These are phyloP conservation scores for Phragmites australis DNA, from an alignment of 176 grass and related monocot genomes.

Conservation along the genomic window DNA sequence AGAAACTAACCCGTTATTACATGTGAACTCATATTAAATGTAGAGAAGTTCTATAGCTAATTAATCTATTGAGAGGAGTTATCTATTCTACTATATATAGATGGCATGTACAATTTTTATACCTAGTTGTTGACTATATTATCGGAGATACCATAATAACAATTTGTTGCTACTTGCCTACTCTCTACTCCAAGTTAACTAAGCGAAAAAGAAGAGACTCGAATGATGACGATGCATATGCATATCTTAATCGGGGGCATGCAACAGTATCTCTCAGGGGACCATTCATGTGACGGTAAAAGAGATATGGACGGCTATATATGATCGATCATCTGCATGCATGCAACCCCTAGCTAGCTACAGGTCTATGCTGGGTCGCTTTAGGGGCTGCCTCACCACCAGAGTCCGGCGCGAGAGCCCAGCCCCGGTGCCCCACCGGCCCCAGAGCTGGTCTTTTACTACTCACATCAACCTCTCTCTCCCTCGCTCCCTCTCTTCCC, in stretches of 20 bases:
- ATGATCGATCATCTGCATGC: conserved; percentile 21
- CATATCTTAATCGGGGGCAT: conserved; percentile 22
- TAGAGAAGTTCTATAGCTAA: no score
- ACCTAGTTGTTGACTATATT: no score
- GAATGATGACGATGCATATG: background rate
- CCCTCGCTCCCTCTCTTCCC: no score
- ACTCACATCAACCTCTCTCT: conserved; percentile 38
- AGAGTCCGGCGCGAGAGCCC: conserved; percentile 29
- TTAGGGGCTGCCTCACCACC: conserved; percentile 21
- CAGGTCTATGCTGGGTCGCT: conserved; percentile 43
- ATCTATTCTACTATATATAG: no score
- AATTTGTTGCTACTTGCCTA: background rate
- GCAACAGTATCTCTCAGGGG: conserved; percentile 35
- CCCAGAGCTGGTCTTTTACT: conserved; percentile 38
- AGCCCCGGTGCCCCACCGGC: background rate
- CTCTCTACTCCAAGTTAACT: conserved; percentile 43
- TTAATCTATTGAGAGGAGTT: no score
- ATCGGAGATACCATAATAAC: no score
- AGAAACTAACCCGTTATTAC: no score
- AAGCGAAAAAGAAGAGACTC: conserved; percentile 6
- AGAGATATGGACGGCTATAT: conserved; percentile 43
- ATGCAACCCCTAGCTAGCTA: conserved; percentile 56
- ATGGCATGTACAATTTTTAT: no score
- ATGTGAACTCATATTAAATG: no score
- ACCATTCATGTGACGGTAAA: conserved; percentile 49